Evolutionary conservation across 805 yeast genomes (phyloP), one percentile per base, ranked within the genome.

Genomic region (Schwanniomyces yamadae): DNA sequence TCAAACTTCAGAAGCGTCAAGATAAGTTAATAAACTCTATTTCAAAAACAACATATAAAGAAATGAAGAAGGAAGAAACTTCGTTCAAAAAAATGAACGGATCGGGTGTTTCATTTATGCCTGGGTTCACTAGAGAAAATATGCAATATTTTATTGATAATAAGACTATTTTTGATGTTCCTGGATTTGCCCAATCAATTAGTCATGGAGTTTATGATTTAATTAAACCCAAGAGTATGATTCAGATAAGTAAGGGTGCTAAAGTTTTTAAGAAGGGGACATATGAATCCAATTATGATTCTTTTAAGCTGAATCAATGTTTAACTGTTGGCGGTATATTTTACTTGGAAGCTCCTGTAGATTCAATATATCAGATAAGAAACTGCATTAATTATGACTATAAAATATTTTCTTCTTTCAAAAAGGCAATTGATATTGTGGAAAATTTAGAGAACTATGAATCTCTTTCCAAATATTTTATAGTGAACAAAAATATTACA

Each of bases 101-200:
- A 1, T 79, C 80, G 0, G 71, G 78, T 1, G 51, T 64, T 5
- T 68, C 78, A 24, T 56, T 64, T 35, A 58, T 82, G 30, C 95
- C 95, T 0, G 88, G 88, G 18, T 77, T 80, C 54, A 88, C 96
- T 0, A 69, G 86, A 49, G 71, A 66, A 3, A 48, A 69, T 10
- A 69, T 75, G 18, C 55, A 54, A 4, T 75, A 59, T 44, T 49
- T 56, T 6, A 18, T 40, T 14, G 54, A 73, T 12, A 47, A 36
- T 4, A 53, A 52, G 16, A 48, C 56, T 1, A 44, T 73, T 3
- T 53, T 59, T 33, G 80, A 75, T 46, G 72, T 73, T 1, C 79
- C 79, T 0, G 80, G 80, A 0, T 73, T 69, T 41, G 46, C 60
- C 12, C 40, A 49, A 0, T 21, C 31, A 10, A 5, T 30, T 3